Evolutionary conservation across 2,329 filamentous ascomycete species (phyloP).

Genomic region (Pseudogymnoascus sp.): DNA sequence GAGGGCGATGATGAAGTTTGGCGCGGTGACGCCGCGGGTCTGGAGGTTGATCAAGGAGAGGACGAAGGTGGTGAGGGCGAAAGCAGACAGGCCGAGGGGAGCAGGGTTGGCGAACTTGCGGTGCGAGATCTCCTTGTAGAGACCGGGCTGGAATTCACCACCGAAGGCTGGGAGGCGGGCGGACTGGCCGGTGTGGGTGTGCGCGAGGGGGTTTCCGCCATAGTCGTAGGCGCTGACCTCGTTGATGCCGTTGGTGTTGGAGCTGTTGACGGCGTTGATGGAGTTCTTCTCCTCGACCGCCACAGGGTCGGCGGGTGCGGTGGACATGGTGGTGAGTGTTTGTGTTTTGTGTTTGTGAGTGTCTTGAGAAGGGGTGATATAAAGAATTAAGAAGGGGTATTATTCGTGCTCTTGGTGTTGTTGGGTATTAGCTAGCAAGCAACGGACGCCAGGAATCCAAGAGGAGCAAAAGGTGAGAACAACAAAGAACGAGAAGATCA

Average conservation of each 20-base stretch:
- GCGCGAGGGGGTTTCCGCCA: conserved; percentile 40
- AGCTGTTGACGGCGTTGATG: conserved; percentile 17
- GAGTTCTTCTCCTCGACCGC: background rate
- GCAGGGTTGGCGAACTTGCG: conserved; percentile 54
- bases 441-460: background rate
- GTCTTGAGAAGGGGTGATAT: background rate
- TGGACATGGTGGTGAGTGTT: background rate
- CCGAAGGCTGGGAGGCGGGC: conserved; percentile 47
- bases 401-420: no score
- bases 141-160: conserved; percentile 53
- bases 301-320: background rate
- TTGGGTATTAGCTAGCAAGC: background rate
- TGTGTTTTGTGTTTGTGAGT: background rate
- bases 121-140: conserved; percentile 44
- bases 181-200: conserved; percentile 36
- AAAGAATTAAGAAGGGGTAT: background rate
- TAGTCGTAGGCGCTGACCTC: conserved; percentile 19
- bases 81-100: conserved; percentile 51
- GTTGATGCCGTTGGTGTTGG: background rate
- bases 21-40: conserved; percentile 36
- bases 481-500: background rate
- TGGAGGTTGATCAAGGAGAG: conserved; percentile 51
- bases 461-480: background rate
- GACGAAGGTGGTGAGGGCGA: conserved; percentile 57
- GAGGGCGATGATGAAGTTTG: conserved; percentile 47